phyloP scores from a whole-genome alignment of 2,329 filamentous ascomycete species.

The Exophiala calicioides region DNA sequence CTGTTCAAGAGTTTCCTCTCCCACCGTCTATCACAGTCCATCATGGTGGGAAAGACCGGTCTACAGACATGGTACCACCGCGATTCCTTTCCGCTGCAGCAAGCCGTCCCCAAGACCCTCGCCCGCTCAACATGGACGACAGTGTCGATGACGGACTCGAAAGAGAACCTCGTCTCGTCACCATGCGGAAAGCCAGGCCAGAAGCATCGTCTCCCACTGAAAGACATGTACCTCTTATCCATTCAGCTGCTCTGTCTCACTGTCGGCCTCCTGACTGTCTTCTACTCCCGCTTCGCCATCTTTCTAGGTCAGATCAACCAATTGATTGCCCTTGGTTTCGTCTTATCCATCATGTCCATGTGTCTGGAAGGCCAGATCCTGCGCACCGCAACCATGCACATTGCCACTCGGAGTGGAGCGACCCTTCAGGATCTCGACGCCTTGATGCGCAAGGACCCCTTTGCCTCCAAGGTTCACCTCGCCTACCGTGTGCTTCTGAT shows the following conservation, averaged over 20 bases:
- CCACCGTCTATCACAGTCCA: too few relatives aligned
- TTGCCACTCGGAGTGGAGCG: conserved; percentile 4
- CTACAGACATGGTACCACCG: too few relatives aligned
- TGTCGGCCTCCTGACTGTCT: conserved; percentile 9
- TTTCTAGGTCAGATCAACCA: conserved; percentile 22
- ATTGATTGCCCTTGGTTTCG: conserved; percentile 18
- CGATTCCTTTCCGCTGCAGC: too few relatives aligned
- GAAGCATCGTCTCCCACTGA: background rate
- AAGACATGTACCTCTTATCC: conserved; percentile 1
- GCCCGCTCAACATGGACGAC: background rate
- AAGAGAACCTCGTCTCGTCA: conserved; percentile 1
- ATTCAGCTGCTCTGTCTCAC: conserved; percentile 5
- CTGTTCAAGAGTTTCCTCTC: too few relatives aligned
- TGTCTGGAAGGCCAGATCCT: conserved; percentile 19
- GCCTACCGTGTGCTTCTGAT: conserved; percentile 5
- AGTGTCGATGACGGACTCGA: background rate
- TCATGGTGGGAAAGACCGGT: too few relatives aligned
- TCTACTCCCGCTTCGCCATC: conserved; percentile 12
- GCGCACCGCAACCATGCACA: conserved; percentile 11
- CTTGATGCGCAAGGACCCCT: conserved; percentile 12
- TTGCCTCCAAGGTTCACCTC: conserved; percentile 11
- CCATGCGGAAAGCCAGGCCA: conserved; percentile 1
- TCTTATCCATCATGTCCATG: conserved; percentile 21
- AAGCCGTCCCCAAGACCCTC: background rate
- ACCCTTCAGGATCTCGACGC: conserved; percentile 24